Percentiles rank a stretch among this genome's conserved stretches.
phyloP scores from a whole-genome alignment of 1,284 basidiomycete species.

The Ganoderma boninense region DNA sequence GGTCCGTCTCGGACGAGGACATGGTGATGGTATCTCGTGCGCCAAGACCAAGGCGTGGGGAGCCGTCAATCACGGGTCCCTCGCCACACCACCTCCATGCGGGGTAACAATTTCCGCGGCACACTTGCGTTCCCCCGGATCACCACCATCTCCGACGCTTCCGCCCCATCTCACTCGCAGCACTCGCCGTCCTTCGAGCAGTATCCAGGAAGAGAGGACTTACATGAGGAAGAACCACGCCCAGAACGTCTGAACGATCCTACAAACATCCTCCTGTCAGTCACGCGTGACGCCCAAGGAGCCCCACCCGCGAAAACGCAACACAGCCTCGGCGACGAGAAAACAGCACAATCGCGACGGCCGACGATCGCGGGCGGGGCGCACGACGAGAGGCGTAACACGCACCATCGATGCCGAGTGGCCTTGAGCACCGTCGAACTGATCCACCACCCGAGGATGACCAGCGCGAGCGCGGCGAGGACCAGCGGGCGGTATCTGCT shows the following conservation, averaged over 20 bases:
- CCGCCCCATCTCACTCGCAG: neutral
- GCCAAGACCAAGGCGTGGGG: neutral
- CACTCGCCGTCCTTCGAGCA: neutral
- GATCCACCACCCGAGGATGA: constrained; percentile 86
- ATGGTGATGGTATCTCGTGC: neutral
- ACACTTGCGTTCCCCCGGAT: neutral
- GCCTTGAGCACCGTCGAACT: constrained; percentile 70
- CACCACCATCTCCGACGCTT: neutral
- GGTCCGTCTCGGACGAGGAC: neutral
- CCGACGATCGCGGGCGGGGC: constrained; percentile 3
- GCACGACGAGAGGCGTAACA: constrained; percentile 24
- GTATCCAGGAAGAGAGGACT: constrained; percentile 35
- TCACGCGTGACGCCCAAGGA: constrained; percentile 30
- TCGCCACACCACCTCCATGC: neutral
- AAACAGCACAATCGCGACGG: neutral
- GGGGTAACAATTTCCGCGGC: neutral
- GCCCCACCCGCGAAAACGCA: neutral
- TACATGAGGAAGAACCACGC: constrained; percentile 83
- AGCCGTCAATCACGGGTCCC: neutral
- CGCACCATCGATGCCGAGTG: constrained; percentile 77
- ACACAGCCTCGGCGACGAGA: neutral
- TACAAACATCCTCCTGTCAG: constrained; percentile 37
- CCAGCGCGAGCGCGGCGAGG: constrained; percentile 57
- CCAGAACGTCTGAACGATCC: constrained; percentile 82
- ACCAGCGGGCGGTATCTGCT: constrained; percentile 50